These are phyloP conservation scores for Tulasnella sp. DNA, from an alignment of 768 basidiomycete species.

Conservation along the genomic window DNA sequence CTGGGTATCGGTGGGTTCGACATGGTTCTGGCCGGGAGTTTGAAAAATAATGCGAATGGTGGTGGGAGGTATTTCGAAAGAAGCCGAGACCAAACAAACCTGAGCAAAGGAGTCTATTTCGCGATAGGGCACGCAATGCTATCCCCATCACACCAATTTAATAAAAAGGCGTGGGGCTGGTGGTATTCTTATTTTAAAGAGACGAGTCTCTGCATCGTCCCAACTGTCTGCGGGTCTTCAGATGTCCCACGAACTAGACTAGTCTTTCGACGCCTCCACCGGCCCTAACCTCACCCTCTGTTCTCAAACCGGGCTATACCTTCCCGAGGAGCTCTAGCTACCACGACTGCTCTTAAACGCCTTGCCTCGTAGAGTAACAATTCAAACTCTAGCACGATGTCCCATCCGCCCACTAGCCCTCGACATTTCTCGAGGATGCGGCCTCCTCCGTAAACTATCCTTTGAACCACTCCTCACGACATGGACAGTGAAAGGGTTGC, in stretches of 20 bases:
- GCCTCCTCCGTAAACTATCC: background rate
- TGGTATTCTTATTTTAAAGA: too few relatives aligned
- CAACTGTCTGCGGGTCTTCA: too few relatives aligned
- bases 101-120: too few relatives aligned
- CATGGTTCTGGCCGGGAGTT: background rate
- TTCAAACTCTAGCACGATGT: background rate
- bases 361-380: background rate
- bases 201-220: too few relatives aligned
- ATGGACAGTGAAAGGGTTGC: background rate
- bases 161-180: too few relatives aligned
- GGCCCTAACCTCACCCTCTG: constrained; percentile 88
- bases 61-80: too few relatives aligned
- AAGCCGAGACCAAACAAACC: too few relatives aligned
- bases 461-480: background rate
- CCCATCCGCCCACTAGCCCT: background rate
- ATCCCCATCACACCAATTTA: too few relatives aligned
- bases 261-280: constrained; percentile 58
- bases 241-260: too few relatives aligned
- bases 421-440: background rate
- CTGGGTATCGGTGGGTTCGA: constrained; percentile 56
- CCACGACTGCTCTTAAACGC: constrained; percentile 43
- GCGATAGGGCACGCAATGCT: too few relatives aligned
- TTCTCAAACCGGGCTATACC: constrained; percentile 67
- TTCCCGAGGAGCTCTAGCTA: constrained; percentile 68
- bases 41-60: constrained; percentile 36